These are phyloP conservation scores for Cytospora piceae DNA, from an alignment of 2,329 filamentous ascomycete species.

Conservation along the genomic window DNA sequence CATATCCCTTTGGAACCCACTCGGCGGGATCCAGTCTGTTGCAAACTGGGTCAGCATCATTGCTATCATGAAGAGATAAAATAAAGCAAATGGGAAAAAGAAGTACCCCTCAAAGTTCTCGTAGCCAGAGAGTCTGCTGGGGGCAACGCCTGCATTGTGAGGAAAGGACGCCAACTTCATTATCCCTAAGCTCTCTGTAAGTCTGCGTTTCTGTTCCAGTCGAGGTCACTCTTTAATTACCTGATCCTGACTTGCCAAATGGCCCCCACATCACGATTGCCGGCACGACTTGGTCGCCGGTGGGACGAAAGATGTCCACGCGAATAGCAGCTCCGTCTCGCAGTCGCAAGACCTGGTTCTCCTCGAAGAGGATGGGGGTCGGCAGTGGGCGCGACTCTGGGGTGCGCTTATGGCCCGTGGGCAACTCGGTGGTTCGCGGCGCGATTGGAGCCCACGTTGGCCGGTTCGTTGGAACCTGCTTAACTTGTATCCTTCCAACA, in stretches of 20 bases:
- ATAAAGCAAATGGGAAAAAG: too few relatives aligned
- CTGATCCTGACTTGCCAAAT: conserved; percentile 36
- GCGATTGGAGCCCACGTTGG: too few relatives aligned
- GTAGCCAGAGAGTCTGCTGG: neutral
- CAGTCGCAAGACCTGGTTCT: conserved; percentile 32
- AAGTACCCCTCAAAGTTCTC: conserved; percentile 23
- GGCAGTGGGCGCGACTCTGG: neutral
- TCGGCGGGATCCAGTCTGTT: conserved; percentile 34
- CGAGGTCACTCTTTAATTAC: neutral
- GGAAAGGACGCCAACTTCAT: conserved; percentile 29
- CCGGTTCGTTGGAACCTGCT: too few relatives aligned
- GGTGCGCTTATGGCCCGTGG: too few relatives aligned
- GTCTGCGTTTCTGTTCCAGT: too few relatives aligned
- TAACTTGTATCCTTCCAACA: too few relatives aligned
- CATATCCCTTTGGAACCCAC: conserved; percentile 35
- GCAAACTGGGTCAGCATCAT: conserved; percentile 32
- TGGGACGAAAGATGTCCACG: conserved; percentile 34
- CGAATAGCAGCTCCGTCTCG: conserved; percentile 34
- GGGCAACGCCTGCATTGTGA: neutral
- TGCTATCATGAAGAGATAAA: conserved; percentile 27
- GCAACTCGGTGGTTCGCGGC: too few relatives aligned
- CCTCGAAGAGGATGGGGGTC: conserved; percentile 8
- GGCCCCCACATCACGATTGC: conserved; percentile 34
- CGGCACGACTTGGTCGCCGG: conserved; percentile 26
- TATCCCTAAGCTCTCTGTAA: too few relatives aligned